Conservation (phyloP, 306 rosid genomes). For the Vicia villosa region DNA sequence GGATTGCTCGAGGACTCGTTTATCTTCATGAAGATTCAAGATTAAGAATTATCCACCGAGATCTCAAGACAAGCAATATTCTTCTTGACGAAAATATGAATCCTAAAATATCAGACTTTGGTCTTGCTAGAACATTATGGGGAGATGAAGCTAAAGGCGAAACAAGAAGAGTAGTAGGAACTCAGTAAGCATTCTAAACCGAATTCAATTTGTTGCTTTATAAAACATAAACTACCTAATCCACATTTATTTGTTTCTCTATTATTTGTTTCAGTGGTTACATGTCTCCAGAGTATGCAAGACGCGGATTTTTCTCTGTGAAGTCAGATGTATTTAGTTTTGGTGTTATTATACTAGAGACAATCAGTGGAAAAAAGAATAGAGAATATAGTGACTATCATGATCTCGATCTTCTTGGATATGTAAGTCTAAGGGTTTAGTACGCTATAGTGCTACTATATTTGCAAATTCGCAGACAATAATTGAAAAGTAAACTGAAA, state of each 20-base stretch:
- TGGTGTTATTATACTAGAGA: conserved; percentile 58
- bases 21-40: conserved; percentile 69
- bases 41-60: conserved; percentile 57
- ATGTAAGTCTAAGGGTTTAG: conserved; percentile 45
- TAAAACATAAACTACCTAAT: background rate
- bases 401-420: conserved; percentile 52
- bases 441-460: background rate
- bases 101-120: conserved; percentile 73
- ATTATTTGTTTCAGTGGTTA: conserved; percentile 50
- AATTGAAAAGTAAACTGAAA: background rate
- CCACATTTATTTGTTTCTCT: background rate
- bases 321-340: conserved; percentile 66
- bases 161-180: conserved; percentile 56
- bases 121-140: conserved; percentile 51
- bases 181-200: conserved; percentile 49
- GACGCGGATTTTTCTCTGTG: conserved; percentile 52
- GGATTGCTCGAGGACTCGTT: conserved; percentile 54
- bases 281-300: conserved; percentile 63
- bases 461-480: background rate
- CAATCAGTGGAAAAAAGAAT: conserved; percentile 49
- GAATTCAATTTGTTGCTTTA: background rate
- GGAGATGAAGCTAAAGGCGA: conserved; percentile 48
- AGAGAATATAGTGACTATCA: conserved; percentile 40
- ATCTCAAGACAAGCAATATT: conserved; percentile 58
- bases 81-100: conserved; percentile 56